phyloP scores from a whole-genome alignment of 2,329 filamentous ascomycete species.

The Apiospora koreana region DNA sequence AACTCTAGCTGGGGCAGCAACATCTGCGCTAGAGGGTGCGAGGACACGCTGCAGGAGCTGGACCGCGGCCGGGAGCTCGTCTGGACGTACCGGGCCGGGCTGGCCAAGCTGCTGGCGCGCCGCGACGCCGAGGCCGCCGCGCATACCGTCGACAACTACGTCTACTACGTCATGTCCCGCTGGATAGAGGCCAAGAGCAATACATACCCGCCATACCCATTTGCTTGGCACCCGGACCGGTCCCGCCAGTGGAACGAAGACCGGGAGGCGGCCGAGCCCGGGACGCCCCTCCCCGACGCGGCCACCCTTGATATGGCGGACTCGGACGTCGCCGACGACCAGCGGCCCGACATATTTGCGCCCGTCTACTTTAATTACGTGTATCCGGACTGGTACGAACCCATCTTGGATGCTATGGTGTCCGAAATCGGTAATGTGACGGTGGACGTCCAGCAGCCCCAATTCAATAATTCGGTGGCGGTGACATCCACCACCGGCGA shows the following conservation, averaged over 20 bases:
- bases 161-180: background rate
- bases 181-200: background rate
- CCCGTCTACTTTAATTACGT: background rate
- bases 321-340: background rate
- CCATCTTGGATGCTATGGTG: background rate
- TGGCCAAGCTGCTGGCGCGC: background rate
- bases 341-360: background rate
- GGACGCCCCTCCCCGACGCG: background rate
- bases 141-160: background rate
- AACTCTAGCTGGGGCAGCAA: background rate
- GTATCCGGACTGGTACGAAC: background rate
- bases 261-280: background rate
- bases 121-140: background rate
- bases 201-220: background rate
- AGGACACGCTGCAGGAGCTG: background rate
- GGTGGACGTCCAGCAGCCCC: background rate
- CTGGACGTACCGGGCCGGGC: background rate
- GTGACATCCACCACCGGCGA: background rate
- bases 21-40: background rate
- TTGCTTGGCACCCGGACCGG: background rate
- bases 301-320: background rate
- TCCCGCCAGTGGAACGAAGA: background rate
- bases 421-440: background rate
- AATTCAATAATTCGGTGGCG: background rate
- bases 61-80: background rate